Evolutionary conservation across 257 asterid species (phyloP).

Genomic region (Przewalskia tangutica): DNA sequence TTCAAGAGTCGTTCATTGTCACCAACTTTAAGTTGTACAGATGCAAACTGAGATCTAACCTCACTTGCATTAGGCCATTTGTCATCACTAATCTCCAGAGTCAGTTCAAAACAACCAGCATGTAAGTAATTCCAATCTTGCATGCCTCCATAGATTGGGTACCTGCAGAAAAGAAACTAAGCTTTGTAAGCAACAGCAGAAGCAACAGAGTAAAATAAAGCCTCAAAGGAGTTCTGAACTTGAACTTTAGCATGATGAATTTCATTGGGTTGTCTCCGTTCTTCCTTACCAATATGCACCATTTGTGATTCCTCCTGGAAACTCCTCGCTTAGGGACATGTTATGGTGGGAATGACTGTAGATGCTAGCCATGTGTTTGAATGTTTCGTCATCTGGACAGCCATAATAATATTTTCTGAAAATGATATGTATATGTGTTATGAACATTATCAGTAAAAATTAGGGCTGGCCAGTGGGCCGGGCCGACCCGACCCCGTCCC

Average conservation of each 20-base stretch:
- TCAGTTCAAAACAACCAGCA: constrained; percentile 76
- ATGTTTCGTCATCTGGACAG: constrained; percentile 85
- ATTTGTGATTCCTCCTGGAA: constrained; percentile 83
- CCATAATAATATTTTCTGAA: constrained; percentile 68
- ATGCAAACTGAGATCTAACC: constrained; percentile 40
- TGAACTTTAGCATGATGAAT: neutral
- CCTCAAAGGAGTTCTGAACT: neutral
- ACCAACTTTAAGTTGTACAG: neutral
- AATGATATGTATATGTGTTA: neutral
- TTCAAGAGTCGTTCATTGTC: neutral
- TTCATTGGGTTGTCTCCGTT: constrained; percentile 9
- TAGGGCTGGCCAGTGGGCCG: too few species aligned
- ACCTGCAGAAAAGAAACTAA: constrained; percentile 41
- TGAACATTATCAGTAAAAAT: neutral
- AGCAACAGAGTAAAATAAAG: constrained; percentile 2
- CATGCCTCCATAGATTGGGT: constrained; percentile 97
- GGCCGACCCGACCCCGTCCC: too few species aligned
- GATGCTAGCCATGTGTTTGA: constrained; percentile 59
- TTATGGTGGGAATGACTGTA: constrained; percentile 81
- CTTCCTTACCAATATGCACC: constrained; percentile 78
- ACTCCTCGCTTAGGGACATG: constrained; percentile 87
- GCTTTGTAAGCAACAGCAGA: neutral
- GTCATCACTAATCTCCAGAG: constrained; percentile 86
- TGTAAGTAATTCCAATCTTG: constrained; percentile 95
- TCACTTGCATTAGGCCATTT: constrained; percentile 86